Percentiles rank a stretch among this genome's conserved stretches.
phyloP scores from a whole-genome alignment of 768 basidiomycete genomes.

The Tylopilus vinaceipallidus region DNA sequence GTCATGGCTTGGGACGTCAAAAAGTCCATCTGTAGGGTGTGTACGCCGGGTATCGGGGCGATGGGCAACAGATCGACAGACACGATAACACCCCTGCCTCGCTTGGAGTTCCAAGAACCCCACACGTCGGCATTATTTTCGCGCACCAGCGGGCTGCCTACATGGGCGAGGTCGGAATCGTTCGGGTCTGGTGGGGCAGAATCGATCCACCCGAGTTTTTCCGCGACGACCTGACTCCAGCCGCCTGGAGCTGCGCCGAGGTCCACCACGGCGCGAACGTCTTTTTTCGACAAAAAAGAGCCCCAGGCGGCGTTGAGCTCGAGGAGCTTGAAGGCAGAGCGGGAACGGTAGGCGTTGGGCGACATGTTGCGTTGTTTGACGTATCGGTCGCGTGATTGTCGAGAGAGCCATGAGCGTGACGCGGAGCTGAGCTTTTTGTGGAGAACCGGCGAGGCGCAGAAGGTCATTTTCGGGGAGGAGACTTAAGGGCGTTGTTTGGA shows the following conservation, averaged over 20 bases:
- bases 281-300: constrained; percentile 46
- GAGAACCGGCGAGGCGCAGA: constrained; percentile 34
- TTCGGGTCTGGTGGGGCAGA: constrained; percentile 1
- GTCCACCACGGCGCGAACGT: constrained; percentile 72
- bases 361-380: constrained; percentile 53
- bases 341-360: constrained; percentile 63
- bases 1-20: constrained; percentile 51
- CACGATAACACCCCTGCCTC: constrained; percentile 46
- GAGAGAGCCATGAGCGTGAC: constrained; percentile 60
- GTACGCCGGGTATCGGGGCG: constrained; percentile 67
- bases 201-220: constrained; percentile 52
- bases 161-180: neutral
- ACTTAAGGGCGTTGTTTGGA: constrained; percentile 25
- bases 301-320: constrained; percentile 65
- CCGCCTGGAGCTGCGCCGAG: constrained; percentile 92
- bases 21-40: constrained; percentile 77
- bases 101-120: constrained; percentile 26
- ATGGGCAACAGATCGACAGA: constrained; percentile 83
- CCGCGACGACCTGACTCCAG: constrained; percentile 85
- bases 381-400: constrained; percentile 71
- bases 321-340: constrained; percentile 90
- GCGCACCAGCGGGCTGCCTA: neutral
- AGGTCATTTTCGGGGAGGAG: constrained; percentile 24
- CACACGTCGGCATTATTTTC: neutral
- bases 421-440: constrained; percentile 38